Evolutionary conservation across 768 basidiomycete species (phyloP), one percentile per base, ranked within the genome.

Genomic region (Rhodosporidiobolus sp.): DNA sequence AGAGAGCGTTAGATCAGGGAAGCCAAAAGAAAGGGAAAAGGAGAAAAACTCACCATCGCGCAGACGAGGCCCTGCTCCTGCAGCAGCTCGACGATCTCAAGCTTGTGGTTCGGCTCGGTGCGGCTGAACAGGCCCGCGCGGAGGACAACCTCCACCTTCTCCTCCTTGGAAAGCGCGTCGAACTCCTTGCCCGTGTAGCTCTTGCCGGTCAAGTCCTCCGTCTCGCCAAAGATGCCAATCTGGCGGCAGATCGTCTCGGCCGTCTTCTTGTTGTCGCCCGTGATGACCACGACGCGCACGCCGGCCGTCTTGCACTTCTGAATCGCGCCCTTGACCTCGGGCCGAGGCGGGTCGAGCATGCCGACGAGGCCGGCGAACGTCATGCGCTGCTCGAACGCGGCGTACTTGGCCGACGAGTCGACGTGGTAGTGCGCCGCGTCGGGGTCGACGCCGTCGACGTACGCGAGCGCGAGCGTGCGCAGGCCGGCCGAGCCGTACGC

Each of bases 281-380:
- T 99, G 80, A 99, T 95, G 78, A 95, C 95, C 77, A 99, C 88
- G 56, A 97, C 93, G 50, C 94, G 87, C 77, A 99, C 95, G 24
- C 95, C 95, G 14, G 94, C 95, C 24, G 90, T 89, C 77, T 84
- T 88, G 83, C 94, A 97, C 80, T 91, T 92, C 46, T 89, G 90
- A 38, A 99, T 87, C 19, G 96, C 94, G 48, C 81, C 84, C 45
- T 86, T 85, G 52, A 94, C 96, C 82, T 97, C 95, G 8, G 95
- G 94, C 38, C 95, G 90, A 10, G 95, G 95, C 30, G 95, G 95
- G 79, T 99, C 95, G 54, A 95, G 86, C 96, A 99, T 99, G 67
- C 92, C 95, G 69, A 95, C 92, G 58, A 99, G 84, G 22, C 93
- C 94, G 68, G 95, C 94, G 81, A 99, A 98, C 9, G 90, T 91